Percentiles rank a stretch among this genome's conserved stretches.
phyloP scores from a whole-genome alignment of 345 rosid species.

The Pistacia vera region DNA sequence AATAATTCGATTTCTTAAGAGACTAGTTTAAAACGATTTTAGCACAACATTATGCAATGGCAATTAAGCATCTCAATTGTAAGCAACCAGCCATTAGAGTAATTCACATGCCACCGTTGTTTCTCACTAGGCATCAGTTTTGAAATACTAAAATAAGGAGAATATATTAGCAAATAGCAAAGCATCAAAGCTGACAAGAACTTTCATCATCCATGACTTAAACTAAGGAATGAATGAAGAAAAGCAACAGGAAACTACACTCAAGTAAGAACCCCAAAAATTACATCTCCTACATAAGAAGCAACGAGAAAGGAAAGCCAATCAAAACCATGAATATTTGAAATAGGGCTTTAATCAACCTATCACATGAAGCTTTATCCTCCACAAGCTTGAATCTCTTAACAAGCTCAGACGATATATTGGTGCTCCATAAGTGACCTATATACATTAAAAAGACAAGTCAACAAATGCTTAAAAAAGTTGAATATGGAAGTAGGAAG shows the following conservation, averaged over 20 bases:
- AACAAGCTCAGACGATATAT: conserved; percentile 59
- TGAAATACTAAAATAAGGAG: neutral
- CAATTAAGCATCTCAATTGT: neutral
- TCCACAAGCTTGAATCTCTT: conserved; percentile 60
- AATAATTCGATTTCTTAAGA: neutral
- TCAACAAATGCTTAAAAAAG: neutral
- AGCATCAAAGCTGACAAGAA: neutral
- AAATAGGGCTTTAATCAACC: conserved; percentile 36
- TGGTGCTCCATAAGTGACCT: conserved; percentile 93
- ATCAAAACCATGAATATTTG: neutral
- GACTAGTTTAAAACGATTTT: neutral
- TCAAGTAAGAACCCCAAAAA: neutral
- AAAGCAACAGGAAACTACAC: neutral
- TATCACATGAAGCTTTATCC: conserved; percentile 68
- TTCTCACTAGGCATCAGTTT: neutral
- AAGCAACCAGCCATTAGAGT: neutral
- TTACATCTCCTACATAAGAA: neutral
- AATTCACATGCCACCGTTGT: neutral
- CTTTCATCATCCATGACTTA: conserved; percentile 2
- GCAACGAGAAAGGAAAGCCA: neutral
- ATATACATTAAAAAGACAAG: conserved; percentile 26
- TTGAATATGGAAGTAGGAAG: neutral
- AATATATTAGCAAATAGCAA: neutral
- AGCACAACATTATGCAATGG: neutral
- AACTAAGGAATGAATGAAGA: neutral